Evolutionary conservation across 768 basidiomycete species (phyloP).

Genomic region (Tulasnella calospora): DNA sequence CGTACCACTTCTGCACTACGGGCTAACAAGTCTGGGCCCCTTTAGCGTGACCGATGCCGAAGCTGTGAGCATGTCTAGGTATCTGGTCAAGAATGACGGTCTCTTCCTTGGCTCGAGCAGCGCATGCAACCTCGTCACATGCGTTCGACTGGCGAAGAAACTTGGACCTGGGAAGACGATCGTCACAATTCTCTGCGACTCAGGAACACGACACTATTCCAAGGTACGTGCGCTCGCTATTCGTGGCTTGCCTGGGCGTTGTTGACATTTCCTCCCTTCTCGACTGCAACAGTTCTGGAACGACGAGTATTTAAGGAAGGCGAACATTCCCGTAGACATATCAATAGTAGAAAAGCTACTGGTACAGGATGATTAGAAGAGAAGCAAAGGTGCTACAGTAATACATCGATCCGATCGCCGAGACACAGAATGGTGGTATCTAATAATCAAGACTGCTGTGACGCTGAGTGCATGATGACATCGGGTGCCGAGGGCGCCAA

Average conservation of each 20-base stretch:
- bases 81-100: conserved; percentile 84
- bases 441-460: neutral
- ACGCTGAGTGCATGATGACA: neutral
- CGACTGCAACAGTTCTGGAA: conserved; percentile 38
- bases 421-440: neutral
- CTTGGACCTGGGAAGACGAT: conserved; percentile 70
- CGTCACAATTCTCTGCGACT: conserved; percentile 92
- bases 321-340: conserved; percentile 43
- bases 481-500: neutral
- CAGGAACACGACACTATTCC: conserved; percentile 86
- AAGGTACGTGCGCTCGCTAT: conserved; percentile 53
- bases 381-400: neutral
- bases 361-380: conserved; percentile 6
- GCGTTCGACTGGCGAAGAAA: conserved; percentile 69
- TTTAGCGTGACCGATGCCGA: conserved; percentile 83
- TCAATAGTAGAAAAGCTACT: conserved; percentile 43
- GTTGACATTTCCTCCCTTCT: neutral
- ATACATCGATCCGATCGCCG: conserved; percentile 1
- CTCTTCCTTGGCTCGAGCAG: conserved; percentile 94
- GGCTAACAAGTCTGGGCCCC: neutral
- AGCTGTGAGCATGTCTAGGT: conserved; percentile 93
- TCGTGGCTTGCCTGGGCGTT: neutral
- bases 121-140: conserved; percentile 93
- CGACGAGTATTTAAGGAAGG: conserved; percentile 46
- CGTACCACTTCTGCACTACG: neutral